These are phyloP conservation scores for Cinchona pubescens DNA, from an alignment of 257 asterid genomes.

Conservation along the genomic window DNA sequence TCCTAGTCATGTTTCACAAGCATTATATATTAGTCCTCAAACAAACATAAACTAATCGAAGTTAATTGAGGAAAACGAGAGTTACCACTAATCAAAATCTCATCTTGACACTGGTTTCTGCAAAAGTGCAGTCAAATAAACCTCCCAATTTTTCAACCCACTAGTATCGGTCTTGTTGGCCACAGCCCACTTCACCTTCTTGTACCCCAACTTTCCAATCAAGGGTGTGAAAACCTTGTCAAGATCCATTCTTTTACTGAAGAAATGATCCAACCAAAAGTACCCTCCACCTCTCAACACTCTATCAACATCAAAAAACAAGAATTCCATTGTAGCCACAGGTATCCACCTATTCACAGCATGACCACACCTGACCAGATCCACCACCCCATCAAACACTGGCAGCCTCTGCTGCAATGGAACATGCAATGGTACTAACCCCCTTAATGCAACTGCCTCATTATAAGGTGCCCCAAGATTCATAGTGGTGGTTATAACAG, in stretches of 20 bases:
- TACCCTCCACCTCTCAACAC: constrained; percentile 91
- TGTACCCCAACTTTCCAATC: constrained; percentile 81
- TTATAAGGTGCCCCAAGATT: constrained; percentile 82
- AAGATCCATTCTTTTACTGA: constrained; percentile 77
- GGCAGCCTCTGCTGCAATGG: constrained; percentile 97
- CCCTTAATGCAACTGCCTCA: constrained; percentile 80
- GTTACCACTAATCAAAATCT: constrained; percentile 43
- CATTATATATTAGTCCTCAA: not conserved
- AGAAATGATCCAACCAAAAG: constrained; percentile 76
- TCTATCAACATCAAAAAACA: constrained; percentile 85
- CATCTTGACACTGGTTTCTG: constrained; percentile 81
- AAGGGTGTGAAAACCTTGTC: constrained; percentile 70
- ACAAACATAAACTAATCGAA: not conserved
- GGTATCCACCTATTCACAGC: constrained; percentile 97
- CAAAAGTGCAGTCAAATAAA: constrained; percentile 78
- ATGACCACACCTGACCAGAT: constrained; percentile 89
- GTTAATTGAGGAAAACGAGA: not conserved
- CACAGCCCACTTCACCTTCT: constrained; percentile 96
- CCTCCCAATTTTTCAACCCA: constrained; percentile 85
- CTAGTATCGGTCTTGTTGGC: constrained; percentile 62
- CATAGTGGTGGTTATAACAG: constrained; percentile 84
- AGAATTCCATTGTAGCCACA: constrained; percentile 58
- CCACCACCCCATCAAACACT: constrained; percentile 82
- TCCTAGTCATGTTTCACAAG: not conserved
- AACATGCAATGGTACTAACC: constrained; percentile 75